These are phyloP conservation scores for Xerocomus nothofagi DNA, from an alignment of 1,284 basidiomycete genomes.

Conservation along the genomic window DNA sequence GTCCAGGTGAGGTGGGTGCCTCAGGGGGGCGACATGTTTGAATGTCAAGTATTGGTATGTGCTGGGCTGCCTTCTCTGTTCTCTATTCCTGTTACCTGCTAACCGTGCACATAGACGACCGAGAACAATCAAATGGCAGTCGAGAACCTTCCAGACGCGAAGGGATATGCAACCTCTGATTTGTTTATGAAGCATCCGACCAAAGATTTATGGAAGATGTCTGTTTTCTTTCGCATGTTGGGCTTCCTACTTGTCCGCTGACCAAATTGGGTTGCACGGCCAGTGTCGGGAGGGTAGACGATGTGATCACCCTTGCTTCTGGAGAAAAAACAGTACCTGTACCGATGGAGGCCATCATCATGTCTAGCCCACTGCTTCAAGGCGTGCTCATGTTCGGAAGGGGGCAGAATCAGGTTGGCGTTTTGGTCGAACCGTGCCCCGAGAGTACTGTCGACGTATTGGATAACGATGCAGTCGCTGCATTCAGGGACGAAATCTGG, in stretches of 20 bases:
- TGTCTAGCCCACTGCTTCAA: conserved; percentile 27
- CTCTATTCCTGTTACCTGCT: too few species aligned
- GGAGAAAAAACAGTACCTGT: conserved; percentile 32
- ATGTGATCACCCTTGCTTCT: conserved; percentile 29
- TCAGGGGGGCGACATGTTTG: conserved; percentile 29
- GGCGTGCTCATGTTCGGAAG: conserved; percentile 19
- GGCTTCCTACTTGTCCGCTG: background rate
- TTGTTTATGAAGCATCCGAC: conserved; percentile 32
- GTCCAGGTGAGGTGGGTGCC: conserved; percentile 25
- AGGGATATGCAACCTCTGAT: conserved; percentile 31
- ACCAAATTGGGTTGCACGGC: background rate
- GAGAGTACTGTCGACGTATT: conserved; percentile 27
- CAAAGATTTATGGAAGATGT: conserved; percentile 32
- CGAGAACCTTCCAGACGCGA: conserved; percentile 32
- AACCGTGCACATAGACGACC: too few species aligned
- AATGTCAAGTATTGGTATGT: conserved; percentile 29
- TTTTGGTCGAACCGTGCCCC: conserved; percentile 36
- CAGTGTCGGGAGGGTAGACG: conserved; percentile 24
- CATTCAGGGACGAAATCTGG: too few species aligned
- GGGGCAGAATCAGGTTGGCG: conserved; percentile 36
- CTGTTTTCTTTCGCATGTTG: too few species aligned
- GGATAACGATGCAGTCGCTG: too few species aligned
- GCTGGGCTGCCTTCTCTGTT: too few species aligned
- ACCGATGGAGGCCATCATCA: conserved; percentile 29
- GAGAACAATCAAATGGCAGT: conserved; percentile 8